Evolutionary conservation across 2,329 filamentous ascomycete genomes (phyloP), one percentile per base, ranked within the genome.

Genomic region (Hypoxylon sp.): DNA sequence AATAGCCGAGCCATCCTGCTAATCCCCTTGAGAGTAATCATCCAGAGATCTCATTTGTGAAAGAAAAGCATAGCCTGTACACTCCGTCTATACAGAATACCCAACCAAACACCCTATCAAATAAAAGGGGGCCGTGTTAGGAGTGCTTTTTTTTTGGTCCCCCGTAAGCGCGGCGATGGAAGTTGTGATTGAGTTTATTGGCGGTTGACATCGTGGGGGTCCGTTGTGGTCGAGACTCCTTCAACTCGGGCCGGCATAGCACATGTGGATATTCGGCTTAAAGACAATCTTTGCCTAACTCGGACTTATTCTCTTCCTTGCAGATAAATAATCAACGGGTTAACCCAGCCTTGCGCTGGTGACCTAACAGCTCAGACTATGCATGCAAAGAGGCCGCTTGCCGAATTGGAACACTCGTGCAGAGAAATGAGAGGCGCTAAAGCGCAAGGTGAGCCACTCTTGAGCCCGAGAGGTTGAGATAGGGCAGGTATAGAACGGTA

Each of bases 181-280:
- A 46, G 43, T 34, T 43, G 11, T 56, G 25, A 23, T 56, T 38
- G 25, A 58, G 7, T 48, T 48, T 6, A 74, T 73, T 72, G 72
- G 13, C 46, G 9, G 19, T 43, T 3, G 38, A 23, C 28, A 28
- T 68, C 65, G 71, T 73, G 70, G 71, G 72, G 72, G 65, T 34
- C 32, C 41, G 28, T 46, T 17, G 17, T 56, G 67, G 65, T 70
- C 71, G 34, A 65, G 67, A 71, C 68, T 71, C 49, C 17, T 46
- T 64, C n/a, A 32, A 53, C 60, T 46, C 73, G 70, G 73, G 38
- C 73, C 73, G 70, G 63, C 60, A 56, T 51, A 48, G 66, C 50
- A 65, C 19, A 55, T 55, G 51, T 43, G 41, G 34, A 62, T 36
- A 52, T 34, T 73, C 72, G 71, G 72, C 41, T 23, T 36, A 68